A percentile compares a stretch with the other conserved stretches of the same genome.
phyloP scores from a whole-genome alignment of 2,329 filamentous ascomycete species.

The Trichoderma gracile region DNA sequence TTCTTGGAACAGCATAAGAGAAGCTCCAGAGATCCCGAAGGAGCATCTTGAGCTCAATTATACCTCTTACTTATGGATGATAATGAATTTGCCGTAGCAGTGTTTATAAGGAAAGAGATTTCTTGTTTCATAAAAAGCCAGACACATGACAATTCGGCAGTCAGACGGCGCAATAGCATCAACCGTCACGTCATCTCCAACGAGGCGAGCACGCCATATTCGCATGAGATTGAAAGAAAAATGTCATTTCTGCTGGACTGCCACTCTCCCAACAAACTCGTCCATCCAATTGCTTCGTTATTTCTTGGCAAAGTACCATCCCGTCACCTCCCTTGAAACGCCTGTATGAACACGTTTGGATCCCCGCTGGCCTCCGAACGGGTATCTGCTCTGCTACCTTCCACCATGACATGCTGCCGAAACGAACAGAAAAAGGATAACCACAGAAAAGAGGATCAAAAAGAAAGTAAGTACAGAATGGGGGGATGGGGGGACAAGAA shows the following conservation, averaged over 20 bases:
- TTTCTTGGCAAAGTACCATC: constrained; percentile 9
- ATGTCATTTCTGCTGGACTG: constrained; percentile 8
- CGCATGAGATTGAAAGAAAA: constrained; percentile 12
- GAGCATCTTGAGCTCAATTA: neutral
- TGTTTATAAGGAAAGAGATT: no score
- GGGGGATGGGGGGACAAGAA: constrained; percentile 27
- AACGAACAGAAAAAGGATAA: constrained; percentile 7
- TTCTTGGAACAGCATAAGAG: neutral
- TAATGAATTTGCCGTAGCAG: neutral
- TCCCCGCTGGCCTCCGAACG: constrained; percentile 25
- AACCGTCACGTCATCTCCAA: constrained; percentile 14
- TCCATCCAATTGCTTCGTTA: neutral
- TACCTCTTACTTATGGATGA: neutral
- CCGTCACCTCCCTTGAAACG: constrained; percentile 13
- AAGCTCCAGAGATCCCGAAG: neutral
- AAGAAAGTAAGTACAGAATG: neutral
- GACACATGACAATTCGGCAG: neutral
- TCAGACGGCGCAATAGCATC: neutral
- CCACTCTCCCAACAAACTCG: neutral
- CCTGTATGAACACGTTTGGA: constrained; percentile 22
- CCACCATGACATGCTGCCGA: constrained; percentile 29
- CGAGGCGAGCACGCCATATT: constrained; percentile 20
- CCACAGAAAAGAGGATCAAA: neutral
- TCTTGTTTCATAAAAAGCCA: neutral
- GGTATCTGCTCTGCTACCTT: constrained; percentile 21